These are phyloP conservation scores for Drechslerella coelobrocha DNA, from an alignment of 2,329 filamentous ascomycete genomes.

Conservation along the genomic window DNA sequence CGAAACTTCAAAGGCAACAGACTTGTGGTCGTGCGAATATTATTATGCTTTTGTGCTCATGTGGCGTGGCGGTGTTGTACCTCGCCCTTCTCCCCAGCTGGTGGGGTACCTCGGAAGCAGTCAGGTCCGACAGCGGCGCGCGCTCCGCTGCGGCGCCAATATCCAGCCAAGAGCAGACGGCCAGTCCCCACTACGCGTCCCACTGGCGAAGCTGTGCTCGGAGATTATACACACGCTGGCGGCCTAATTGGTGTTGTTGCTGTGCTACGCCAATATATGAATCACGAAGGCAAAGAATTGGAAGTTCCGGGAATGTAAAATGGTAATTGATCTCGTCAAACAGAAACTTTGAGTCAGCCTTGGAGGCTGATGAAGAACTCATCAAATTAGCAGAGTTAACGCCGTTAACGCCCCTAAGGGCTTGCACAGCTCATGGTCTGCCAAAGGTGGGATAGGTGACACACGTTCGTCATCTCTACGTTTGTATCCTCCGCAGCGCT, in stretches of 20 bases:
- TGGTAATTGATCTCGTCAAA: no score
- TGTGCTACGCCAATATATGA: neutral
- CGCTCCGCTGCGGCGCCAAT: no score
- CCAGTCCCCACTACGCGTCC: neutral
- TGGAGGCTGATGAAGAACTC: no score
- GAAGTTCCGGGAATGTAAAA: conserved; percentile 1
- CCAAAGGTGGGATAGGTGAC: no score
- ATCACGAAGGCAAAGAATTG: conserved; percentile 5
- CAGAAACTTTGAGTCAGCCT: no score
- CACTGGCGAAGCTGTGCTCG: conserved; percentile 1
- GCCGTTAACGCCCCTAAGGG: no score
- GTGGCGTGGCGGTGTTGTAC: conserved; percentile 1
- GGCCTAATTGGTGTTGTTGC: neutral
- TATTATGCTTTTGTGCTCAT: neutral
- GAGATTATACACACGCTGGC: neutral
- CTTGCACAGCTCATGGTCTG: no score
- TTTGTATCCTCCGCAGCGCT: no score
- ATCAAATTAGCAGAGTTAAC: no score
- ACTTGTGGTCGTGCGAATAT: neutral
- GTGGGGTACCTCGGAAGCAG: neutral
- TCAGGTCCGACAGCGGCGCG: no score
- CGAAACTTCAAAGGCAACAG: neutral
- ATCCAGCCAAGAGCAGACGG: no score
- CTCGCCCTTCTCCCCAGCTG: neutral
- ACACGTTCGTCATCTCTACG: no score